These are phyloP conservation scores for Vigna radiata DNA, from an alignment of 306 rosid genomes.

Conservation along the genomic window DNA sequence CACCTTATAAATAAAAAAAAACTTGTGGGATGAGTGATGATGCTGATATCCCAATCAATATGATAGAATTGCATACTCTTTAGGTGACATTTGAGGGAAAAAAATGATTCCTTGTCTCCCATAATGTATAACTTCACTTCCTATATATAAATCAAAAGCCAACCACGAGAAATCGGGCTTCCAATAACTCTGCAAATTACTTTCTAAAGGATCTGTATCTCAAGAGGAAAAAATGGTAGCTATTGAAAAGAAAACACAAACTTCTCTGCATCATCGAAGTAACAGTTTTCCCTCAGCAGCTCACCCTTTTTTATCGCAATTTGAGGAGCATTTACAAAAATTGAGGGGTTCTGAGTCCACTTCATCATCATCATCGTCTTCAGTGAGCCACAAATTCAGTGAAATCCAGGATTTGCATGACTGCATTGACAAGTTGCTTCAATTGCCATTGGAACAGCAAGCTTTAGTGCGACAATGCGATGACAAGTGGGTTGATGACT, in stretches of 20 bases:
- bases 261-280: constrained; percentile 43
- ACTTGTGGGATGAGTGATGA: constrained; percentile 5
- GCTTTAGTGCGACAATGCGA: constrained; percentile 41
- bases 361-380: constrained; percentile 36
- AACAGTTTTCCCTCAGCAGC: constrained; percentile 47
- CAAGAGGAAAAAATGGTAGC: constrained; percentile 45
- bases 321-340: constrained; percentile 41
- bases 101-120: constrained; percentile 42
- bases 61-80: constrained; percentile 5
- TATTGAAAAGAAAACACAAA: constrained; percentile 36
- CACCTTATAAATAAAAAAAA: not conserved
- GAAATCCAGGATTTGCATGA: constrained; percentile 50
- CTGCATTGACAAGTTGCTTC: constrained; percentile 44
- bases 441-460: constrained; percentile 41
- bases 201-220: constrained; percentile 1
- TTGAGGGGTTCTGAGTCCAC: constrained; percentile 43
- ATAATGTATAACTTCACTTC: not conserved
- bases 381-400: constrained; percentile 35
- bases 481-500: constrained; percentile 26
- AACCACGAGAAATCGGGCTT: constrained; percentile 10
- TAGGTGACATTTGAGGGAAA: constrained; percentile 34
- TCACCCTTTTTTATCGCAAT: constrained; percentile 45
- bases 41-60: constrained; percentile 23
- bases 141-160: constrained; percentile 41
- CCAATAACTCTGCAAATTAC: not conserved